These are phyloP conservation scores for Epichloe scottii DNA, from an alignment of 2,329 filamentous ascomycete species.

Conservation along the genomic window DNA sequence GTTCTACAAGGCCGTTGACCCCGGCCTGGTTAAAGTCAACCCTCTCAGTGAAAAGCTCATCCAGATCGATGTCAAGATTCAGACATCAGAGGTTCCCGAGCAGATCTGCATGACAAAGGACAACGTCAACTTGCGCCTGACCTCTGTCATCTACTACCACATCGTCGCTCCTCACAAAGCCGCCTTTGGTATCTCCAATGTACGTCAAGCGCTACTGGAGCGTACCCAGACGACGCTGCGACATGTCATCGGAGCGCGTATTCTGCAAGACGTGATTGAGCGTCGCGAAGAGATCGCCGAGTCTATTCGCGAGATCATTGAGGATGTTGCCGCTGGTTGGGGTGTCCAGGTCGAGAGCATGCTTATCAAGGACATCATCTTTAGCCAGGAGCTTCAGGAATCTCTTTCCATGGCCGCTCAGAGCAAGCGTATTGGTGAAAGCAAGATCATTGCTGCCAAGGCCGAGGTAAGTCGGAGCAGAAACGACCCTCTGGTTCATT, in stretches of 20 bases:
- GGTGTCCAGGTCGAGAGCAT: conserved; percentile 95
- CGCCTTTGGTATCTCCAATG: conserved; percentile 89
- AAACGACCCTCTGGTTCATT: not conserved
- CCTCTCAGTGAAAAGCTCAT: conserved; percentile 81
- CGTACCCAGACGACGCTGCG: conserved; percentile 95
- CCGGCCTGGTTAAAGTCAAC: conserved; percentile 94
- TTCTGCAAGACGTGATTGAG: conserved; percentile 96
- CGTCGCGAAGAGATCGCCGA: conserved; percentile 93
- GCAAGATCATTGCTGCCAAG: conserved; percentile 94
- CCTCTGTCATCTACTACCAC: conserved; percentile 98
- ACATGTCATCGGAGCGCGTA: conserved; percentile 89
- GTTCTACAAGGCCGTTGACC: conserved; percentile 92
- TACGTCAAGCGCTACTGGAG: conserved; percentile 92
- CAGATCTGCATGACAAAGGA: conserved; percentile 99
- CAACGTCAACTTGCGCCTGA: conserved; percentile 88
- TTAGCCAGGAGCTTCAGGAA: conserved; percentile 89
- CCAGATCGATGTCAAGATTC: conserved; percentile 97
- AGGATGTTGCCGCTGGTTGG: conserved; percentile 88
- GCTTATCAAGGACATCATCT: conserved; percentile 99
- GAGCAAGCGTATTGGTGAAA: conserved; percentile 95
- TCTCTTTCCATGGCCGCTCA: conserved; percentile 96
- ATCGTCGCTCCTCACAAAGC: conserved; percentile 92
- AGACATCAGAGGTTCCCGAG: conserved; percentile 92
- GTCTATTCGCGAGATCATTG: conserved; percentile 93
- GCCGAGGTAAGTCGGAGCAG: conserved; percentile 48